These are phyloP conservation scores for Ceratobasidium sp. DNA, from an alignment of 1,284 basidiomycete genomes.

Conservation along the genomic window DNA sequence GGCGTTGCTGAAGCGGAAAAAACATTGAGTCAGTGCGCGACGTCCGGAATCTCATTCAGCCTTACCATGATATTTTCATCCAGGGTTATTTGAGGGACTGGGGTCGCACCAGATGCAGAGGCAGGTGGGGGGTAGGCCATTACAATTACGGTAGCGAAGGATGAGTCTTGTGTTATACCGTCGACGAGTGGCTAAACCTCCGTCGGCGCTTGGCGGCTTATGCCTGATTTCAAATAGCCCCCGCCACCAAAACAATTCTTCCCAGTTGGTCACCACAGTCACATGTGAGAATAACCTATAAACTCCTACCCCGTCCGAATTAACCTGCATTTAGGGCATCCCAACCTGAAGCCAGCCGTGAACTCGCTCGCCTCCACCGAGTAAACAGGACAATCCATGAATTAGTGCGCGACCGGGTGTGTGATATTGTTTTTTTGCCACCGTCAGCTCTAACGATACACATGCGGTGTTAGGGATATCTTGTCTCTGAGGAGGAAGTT, in stretches of 20 bases:
- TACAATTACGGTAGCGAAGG: not conserved
- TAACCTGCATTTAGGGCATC: conserved; percentile 13
- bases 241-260: not conserved
- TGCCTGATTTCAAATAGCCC: not conserved
- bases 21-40: not conserved
- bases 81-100: conserved; percentile 11
- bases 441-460: not conserved
- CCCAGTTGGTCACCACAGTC: conserved; percentile 12
- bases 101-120: not conserved
- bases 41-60: too few relatives aligned
- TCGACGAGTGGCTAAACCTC: not conserved
- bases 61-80: conserved; percentile 41
- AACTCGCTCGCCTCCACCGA: conserved; percentile 84
- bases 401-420: conserved; percentile 90
- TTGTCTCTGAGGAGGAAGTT: conserved; percentile 92
- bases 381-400: conserved; percentile 98
- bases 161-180: not conserved
- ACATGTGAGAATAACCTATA: not conserved
- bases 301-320: not conserved
- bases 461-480: conserved; percentile 74
- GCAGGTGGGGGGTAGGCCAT: conserved; percentile 23
- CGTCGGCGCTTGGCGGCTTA: not conserved
- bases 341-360: conserved; percentile 46
- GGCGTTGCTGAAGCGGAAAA: conserved; percentile 64
- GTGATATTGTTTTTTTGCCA: conserved; percentile 51